phyloP scores from a whole-genome alignment of 106 monocot species.

The Iris macrosiphon region DNA sequence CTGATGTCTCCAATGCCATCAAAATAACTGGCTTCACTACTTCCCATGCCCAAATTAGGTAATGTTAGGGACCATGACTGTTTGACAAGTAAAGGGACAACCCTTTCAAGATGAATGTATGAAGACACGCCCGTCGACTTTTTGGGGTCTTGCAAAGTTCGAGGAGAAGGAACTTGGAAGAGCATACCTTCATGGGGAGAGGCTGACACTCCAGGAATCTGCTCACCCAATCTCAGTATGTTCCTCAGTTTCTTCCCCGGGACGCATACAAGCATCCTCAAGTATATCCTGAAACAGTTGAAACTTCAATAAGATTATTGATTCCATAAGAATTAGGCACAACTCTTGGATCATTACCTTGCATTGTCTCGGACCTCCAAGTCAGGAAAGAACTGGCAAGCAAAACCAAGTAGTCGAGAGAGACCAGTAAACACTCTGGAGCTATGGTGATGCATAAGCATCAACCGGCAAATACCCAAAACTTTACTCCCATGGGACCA shows the following conservation, averaged over 20 bases:
- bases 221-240: slow-evolving; percentile 39
- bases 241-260: slow-evolving; percentile 90
- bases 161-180: slow-evolving; percentile 53
- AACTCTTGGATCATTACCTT: slow-evolving; percentile 36
- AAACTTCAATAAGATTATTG: neutral
- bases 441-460: slow-evolving; percentile 71
- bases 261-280: slow-evolving; percentile 77
- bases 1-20: slow-evolving; percentile 27
- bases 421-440: slow-evolving; percentile 60
- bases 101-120: slow-evolving; percentile 63
- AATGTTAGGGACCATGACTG: slow-evolving; percentile 76
- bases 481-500: slow-evolving; percentile 89
- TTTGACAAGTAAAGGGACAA: slow-evolving; percentile 56
- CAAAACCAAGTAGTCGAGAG: slow-evolving; percentile 58
- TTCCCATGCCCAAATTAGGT: slow-evolving; percentile 34
- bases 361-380: slow-evolving; percentile 94
- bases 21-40: slow-evolving; percentile 15
- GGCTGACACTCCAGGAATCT: slow-evolving; percentile 44
- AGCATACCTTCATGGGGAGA: slow-evolving; percentile 52
- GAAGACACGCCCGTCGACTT: slow-evolving; percentile 36
- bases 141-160: slow-evolving; percentile 30
- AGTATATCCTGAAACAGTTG: slow-evolving; percentile 47
- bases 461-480: slow-evolving; percentile 60
- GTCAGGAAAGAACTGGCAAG: slow-evolving; percentile 79
- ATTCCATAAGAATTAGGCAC: neutral